These are phyloP conservation scores for Metschnikowia arizonensis DNA, from an alignment of 805 yeast genomes.

Conservation along the genomic window DNA sequence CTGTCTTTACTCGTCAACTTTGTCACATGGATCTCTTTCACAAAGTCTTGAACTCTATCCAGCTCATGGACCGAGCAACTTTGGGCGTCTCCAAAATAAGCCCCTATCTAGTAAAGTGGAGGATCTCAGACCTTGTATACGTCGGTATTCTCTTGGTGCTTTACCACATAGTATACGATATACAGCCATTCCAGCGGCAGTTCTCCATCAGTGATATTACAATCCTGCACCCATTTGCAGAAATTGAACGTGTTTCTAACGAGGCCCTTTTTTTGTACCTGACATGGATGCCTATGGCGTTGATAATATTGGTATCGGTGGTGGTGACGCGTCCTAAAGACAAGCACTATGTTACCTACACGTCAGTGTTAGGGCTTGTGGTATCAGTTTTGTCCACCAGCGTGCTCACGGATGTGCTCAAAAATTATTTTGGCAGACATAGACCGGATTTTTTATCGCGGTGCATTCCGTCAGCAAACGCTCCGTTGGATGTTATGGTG, in stretches of 20 bases:
- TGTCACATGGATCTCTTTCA: slow-evolving; percentile 10
- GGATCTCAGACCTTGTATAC: slow-evolving; percentile 19
- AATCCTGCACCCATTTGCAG: slow-evolving; percentile 77
- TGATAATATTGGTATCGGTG: slow-evolving; percentile 34
- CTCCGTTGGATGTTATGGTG: slow-evolving; percentile 53
- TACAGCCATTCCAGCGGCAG: slow-evolving; percentile 70
- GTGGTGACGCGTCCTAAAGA: slow-evolving; percentile 48
- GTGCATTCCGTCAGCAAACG: slow-evolving; percentile 62
- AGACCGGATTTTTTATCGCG: slow-evolving; percentile 91
- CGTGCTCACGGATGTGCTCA: slow-evolving; percentile 66
- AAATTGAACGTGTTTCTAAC: slow-evolving; percentile 64
- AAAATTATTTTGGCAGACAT: slow-evolving; percentile 83
- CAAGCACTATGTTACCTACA: slow-evolving; percentile 55
- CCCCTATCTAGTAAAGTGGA: slow-evolving; percentile 14
- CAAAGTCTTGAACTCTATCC: slow-evolving; percentile 20
- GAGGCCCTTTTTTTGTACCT: slow-evolving; percentile 51
- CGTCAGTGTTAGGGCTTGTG: slow-evolving; percentile 63
- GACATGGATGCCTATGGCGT: slow-evolving; percentile 45
- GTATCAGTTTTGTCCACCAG: slow-evolving; percentile 58
- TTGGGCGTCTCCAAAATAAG: slow-evolving; percentile 13
- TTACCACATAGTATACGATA: slow-evolving; percentile 21
- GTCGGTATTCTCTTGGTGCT: slow-evolving; percentile 22
- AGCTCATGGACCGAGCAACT: slow-evolving; percentile 25
- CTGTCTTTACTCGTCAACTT: not conserved
- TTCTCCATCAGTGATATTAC: slow-evolving; percentile 73